Evolutionary conservation across 1,284 basidiomycete genomes (phyloP), one percentile per base, ranked within the genome.

Genomic region (Sporisorium sorghi): DNA sequence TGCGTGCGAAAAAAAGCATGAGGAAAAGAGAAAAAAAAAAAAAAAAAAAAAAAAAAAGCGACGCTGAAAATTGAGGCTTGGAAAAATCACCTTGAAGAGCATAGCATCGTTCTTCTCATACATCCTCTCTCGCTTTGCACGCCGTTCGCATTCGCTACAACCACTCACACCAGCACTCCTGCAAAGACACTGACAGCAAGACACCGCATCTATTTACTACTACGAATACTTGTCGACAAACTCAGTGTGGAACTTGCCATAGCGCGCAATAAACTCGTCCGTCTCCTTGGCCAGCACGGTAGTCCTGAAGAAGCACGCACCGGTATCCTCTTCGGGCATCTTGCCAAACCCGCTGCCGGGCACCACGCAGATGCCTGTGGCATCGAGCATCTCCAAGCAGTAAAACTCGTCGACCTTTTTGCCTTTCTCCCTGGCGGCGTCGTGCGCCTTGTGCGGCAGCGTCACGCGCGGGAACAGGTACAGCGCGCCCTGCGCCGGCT

Each of bases 391-490:
- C 43, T 73, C 71, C 39, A 79, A 48, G 50, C 80, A 83, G 75
- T 84, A 84, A 42, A 79, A 76, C 52, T 81, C 76, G 54, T 84
- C 82, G 6, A 82, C 73, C 73, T 79, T 75, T 46, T 81, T 79
- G 35, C 76, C 78, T 14, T 42, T 46, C 37, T 68, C 56, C 57
- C 76, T 61, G 2, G 81, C 82, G 2, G 55, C 71, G 33, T 83
- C 77, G 43, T 78, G 65, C 6, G 78, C 82, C 24, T 62, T 62
- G 15, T 63, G 56, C 0, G 81, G 89, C 40, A 95, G 87, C 26
- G 89, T 86, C 67, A 95, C 89, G 70, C 87, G 87, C 17, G 93
- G 93, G 87, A 91, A 94, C 44, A 95, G 87, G 85, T 95, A 95
- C 81, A 95, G 88, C 23, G 93, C 95, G 2, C 95, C 96, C 28